phyloP scores from a whole-genome alignment of 352 stramenopile genomes.

The Globisporangium nagaii region DNA sequence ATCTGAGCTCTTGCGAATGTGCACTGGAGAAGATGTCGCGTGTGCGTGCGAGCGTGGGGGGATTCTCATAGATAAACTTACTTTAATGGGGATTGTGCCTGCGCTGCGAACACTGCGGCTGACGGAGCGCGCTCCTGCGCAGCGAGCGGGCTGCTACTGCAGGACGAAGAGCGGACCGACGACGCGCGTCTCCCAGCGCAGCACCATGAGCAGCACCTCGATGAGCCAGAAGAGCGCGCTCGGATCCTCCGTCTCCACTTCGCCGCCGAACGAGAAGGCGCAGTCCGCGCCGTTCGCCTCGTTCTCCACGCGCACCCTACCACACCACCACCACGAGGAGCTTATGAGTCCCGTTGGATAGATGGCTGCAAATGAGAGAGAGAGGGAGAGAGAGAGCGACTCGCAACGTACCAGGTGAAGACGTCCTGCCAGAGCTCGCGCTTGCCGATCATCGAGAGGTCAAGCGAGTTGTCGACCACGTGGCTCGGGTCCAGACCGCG shows the following conservation, averaged over 20 bases:
- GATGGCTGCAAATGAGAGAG: not conserved
- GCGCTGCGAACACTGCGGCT: not conserved
- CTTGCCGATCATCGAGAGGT: constrained; percentile 29
- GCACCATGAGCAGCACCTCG: constrained; percentile 38
- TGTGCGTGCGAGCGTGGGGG: too few species aligned
- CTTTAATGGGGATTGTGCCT: not conserved
- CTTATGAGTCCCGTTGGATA: too few species aligned
- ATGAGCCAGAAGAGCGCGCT: constrained; percentile 43
- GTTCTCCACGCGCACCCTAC: constrained; percentile 36
- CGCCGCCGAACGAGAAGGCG: constrained; percentile 30
- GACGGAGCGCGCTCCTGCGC: too few species aligned
- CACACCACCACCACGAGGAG: not conserved
- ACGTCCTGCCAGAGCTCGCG: constrained; percentile 35
- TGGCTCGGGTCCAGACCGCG: constrained; percentile 28
- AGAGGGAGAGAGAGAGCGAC: not conserved
- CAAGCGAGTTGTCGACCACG: constrained; percentile 31
- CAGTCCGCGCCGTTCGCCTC: constrained; percentile 23
- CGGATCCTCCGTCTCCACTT: constrained; percentile 25
- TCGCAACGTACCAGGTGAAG: constrained; percentile 32
- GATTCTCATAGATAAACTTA: constrained; percentile 1
- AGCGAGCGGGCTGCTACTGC: not conserved
- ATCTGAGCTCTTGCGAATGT: too few species aligned
- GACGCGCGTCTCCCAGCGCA: constrained; percentile 36
- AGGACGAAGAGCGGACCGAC: constrained; percentile 42
- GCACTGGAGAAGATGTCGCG: too few species aligned